Base-by-base conservation (phyloP, 768 basidiomycete genomes). In the Boletus coccyginus region DNA sequence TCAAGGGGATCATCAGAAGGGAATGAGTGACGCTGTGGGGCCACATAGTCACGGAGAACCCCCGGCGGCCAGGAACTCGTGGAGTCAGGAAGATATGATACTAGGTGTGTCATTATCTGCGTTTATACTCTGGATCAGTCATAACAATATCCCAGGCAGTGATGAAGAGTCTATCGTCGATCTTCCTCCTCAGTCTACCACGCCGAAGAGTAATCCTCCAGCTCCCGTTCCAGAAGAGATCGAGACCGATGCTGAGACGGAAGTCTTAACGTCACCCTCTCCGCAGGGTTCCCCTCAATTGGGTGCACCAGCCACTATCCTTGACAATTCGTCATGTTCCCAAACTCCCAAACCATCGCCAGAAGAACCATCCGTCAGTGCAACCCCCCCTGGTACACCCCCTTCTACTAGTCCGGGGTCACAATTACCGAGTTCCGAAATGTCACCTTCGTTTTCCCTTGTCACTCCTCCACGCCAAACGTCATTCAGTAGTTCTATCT, bases 401-500 rank as follows among this genome's bases (percentile, higher is more conserved):
- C 70, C 64, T 3, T 38, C 55, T 16, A 24, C 40, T n/a, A 16
- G 11, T 51, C 13, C 59, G 11, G 9, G 24, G 16, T 42, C 49
- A 14, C 54, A 52, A 46, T 41, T 46, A 19, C 48, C 50, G n/a
- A 13, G 32, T 38, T 42, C 59, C 9, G 57, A 62, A 38, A 47
- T 19, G 31, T 50, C 58, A 5, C 45, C 63, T 45, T 62, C 67
- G 38, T 62, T 70, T 36, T 50, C 59, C 8, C 69, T 77, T 44
- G 68, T 75, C 41, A 84, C 85, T 1, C 84, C 84, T 8, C 81
- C 81, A 11, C 77, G 75, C 31, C 73, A 70, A 44, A 60, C 70
- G 19, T 77, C 76, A 3, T 74, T 79, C 44, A 72, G 63, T 50
- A 68, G 67, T 32, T 75, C 80, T 11, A 78, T 74, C 56, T 57